A percentile compares a stretch with the other conserved stretches of the same genome.
These are phyloP conservation scores for Glonium stellatum DNA, from an alignment of 495 filamentous ascomycete species.

Conservation along the genomic window DNA sequence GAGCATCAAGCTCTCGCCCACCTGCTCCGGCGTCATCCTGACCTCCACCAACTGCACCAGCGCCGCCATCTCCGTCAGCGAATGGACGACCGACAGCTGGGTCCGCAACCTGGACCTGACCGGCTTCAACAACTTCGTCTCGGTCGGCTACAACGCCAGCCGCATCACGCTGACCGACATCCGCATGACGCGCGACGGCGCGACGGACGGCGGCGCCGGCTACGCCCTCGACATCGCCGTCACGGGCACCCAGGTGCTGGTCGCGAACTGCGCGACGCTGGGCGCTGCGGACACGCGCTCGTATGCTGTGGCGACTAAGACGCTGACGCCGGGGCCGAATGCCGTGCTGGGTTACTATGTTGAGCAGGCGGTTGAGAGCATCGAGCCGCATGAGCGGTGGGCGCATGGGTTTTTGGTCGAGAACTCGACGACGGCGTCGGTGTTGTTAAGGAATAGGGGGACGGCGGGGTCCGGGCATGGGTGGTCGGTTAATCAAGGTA, in stretches of 20 bases:
- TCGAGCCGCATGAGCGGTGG: background rate
- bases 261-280: background rate
- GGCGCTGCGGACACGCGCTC: background rate
- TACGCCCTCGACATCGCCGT: background rate
- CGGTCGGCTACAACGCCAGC: background rate
- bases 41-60: background rate
- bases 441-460: background rate
- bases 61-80: background rate
- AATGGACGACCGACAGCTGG: constrained; percentile 2
- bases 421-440: background rate
- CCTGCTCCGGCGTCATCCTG: background rate
- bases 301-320: constrained; percentile 1
- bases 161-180: background rate
- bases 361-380: background rate
- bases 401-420: constrained; percentile 1
- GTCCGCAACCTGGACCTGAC: background rate
- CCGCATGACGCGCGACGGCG: background rate
- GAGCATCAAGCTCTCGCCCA: background rate
- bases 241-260: background rate
- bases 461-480: background rate
- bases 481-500: background rate
- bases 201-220: background rate
- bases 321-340: background rate
- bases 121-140: constrained; percentile 1
- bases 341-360: background rate